phyloP scores from a whole-genome alignment of 2,329 filamentous ascomycete genomes.

The Fusarium gaditjirri region DNA sequence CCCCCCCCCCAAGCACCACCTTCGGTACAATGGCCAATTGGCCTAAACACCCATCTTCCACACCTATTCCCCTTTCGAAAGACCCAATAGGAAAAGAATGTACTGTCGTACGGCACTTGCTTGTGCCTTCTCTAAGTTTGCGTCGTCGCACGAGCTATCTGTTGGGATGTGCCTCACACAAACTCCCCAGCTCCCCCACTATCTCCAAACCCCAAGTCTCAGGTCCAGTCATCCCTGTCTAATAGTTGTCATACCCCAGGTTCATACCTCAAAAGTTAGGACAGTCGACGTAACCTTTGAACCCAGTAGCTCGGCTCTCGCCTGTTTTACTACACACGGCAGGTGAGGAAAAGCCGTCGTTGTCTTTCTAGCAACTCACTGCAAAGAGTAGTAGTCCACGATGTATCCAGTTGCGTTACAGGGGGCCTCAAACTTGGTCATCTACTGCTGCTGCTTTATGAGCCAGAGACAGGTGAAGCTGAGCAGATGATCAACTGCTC shows the following conservation, averaged over 20 bases:
- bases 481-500: neutral
- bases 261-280: neutral
- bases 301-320: constrained; percentile 2
- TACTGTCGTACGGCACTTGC: neutral
- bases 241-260: neutral
- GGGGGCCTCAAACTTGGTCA: neutral
- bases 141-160: neutral
- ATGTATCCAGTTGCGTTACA: neutral
- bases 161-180: neutral
- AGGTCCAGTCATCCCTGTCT: neutral
- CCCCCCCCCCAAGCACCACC: neutral
- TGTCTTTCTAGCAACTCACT: neutral
- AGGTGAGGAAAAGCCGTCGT: neutral
- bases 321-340: constrained; percentile 1
- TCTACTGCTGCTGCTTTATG: neutral
- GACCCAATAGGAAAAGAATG: neutral
- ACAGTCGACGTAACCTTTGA: neutral
- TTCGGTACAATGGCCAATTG: neutral
- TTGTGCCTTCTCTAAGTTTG: constrained; percentile 1
- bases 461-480: neutral
- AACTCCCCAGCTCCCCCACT: neutral
- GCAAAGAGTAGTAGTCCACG: neutral
- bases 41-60: neutral
- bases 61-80: neutral
- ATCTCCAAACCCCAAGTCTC: constrained; percentile 1